phyloP scores from a whole-genome alignment of 2,329 filamentous ascomycete genomes.

The Geoglossum cookeanum region DNA sequence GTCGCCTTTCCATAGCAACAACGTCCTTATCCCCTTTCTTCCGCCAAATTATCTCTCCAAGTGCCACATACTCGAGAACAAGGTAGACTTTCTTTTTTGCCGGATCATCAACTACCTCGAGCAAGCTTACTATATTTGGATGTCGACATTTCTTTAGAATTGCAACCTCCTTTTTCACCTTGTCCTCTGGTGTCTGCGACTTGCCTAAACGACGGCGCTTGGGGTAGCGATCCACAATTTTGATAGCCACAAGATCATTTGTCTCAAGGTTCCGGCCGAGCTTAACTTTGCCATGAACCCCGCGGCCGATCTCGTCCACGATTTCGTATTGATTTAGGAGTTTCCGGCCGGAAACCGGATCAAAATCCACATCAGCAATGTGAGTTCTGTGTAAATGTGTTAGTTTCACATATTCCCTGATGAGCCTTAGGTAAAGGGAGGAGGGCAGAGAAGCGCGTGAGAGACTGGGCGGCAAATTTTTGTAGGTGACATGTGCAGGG shows the following conservation, averaged over 20 bases:
- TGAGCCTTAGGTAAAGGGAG: background rate
- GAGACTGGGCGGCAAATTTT: background rate
- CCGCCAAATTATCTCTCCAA: conserved; percentile 87
- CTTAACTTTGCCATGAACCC: conserved; percentile 96
- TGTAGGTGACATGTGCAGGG: background rate
- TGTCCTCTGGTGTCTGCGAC: conserved; percentile 45
- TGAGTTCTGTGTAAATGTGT: conserved; percentile 35
- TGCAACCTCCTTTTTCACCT: conserved; percentile 86
- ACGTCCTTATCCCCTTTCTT: conserved; percentile 74
- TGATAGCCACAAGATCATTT: conserved; percentile 76
- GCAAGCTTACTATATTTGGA: conserved; percentile 83
- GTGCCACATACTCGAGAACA: conserved; percentile 84
- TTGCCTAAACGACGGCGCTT: conserved; percentile 80
- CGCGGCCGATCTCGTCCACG: conserved; percentile 85
- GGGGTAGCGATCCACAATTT: conserved; percentile 91
- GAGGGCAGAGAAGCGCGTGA: background rate
- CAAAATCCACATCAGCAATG: conserved; percentile 77
- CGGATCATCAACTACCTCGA: conserved; percentile 95
- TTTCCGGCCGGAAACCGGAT: conserved; percentile 78
- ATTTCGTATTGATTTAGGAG: conserved; percentile 97
- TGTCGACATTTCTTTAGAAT: conserved; percentile 97
- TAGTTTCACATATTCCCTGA: background rate
- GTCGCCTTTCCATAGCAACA: conserved; percentile 60
- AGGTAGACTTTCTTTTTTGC: conserved; percentile 97
- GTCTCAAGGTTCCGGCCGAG: conserved; percentile 64